Evolutionary conservation across 139 green algal genomes (phyloP), one percentile per base, ranked within the genome.

Genomic region (Ettlia oleoabundans): DNA sequence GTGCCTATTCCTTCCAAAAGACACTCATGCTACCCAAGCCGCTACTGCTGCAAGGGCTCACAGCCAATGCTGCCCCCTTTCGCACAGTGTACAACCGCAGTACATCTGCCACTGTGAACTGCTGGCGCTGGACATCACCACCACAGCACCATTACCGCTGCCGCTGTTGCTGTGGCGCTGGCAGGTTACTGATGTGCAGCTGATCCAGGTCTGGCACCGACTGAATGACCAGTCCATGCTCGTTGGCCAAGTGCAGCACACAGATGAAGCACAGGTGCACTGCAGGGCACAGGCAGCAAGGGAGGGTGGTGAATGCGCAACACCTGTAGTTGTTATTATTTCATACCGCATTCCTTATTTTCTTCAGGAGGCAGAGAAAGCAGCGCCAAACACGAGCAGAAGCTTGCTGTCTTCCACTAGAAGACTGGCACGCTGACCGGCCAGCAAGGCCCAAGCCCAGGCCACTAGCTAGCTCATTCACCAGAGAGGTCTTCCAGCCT

Each of bases 211-310:
- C 33, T 28, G 73, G 72, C 43, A 82, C 81, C 8, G 75, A 42
- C 37, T 63, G 28, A 30, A 93, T 69, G 6, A 37, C 74, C 84
- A 99, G 90, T 24, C 91, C 88, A 78, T 98, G 85, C 91, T 99
- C 95, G 79, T 99, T 99, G 38, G 94, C 94, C 55, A 99, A 90
- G 82, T 99, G 96, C 86, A 99, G 92, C 81, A 98, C 66, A 89
- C 96, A 99, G 84, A 99, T 98, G 91, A 99, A 99, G 87, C 91
- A 96, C 64, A 99, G 86, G 84, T 98, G 95, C 55, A 98, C 88
- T n/a, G 73, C 73, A 51, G 51, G 72, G 47, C 10, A 58, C 47
- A 58, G 47, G 47, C 10, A n/a, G n/a, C n/a, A n/a, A n/a, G 47
- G 47, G 13, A 58, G 47, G 55, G 55, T 5, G 55, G 55, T n/a